Percentiles rank a stretch among this genome's conserved stretches.
phyloP scores from a whole-genome alignment of 306 rosid genomes.

The Canavalia ensiformis region DNA sequence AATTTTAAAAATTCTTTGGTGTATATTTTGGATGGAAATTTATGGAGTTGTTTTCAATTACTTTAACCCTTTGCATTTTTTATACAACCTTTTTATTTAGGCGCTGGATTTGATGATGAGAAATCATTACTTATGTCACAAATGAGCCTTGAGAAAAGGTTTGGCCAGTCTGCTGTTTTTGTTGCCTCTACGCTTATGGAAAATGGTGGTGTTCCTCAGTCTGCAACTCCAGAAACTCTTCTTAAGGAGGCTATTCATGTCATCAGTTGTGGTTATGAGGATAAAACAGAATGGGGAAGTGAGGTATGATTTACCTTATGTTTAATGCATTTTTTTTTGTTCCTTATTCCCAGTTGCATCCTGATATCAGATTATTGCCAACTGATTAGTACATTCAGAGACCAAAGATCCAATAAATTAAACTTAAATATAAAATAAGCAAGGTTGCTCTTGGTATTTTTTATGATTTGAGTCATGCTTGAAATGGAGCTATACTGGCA shows the following conservation, averaged over 20 bases:
- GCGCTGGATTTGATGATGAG: slow-evolving; percentile 90
- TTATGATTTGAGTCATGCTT: too few relatives aligned
- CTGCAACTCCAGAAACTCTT: slow-evolving; percentile 92
- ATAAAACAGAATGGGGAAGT: slow-evolving; percentile 85
- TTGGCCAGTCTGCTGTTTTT: slow-evolving; percentile 89
- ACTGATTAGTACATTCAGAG: slow-evolving; percentile 3
- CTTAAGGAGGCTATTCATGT: slow-evolving; percentile 97
- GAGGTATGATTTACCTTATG: slow-evolving; percentile 62
- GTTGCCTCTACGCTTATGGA: slow-evolving; percentile 97
- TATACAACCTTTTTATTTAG: slow-evolving; percentile 48
- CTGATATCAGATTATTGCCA: background rate
- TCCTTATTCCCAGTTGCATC: background rate
- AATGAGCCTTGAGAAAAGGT: slow-evolving; percentile 92
- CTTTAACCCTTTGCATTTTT: background rate
- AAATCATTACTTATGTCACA: slow-evolving; percentile 86
- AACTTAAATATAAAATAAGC: background rate
- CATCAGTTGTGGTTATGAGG: slow-evolving; percentile 94
- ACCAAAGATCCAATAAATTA: slow-evolving; percentile 4
- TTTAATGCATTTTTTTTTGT: slow-evolving; percentile 23
- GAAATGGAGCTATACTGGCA: too few relatives aligned
- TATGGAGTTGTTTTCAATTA: slow-evolving; percentile 31
- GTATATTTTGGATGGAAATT: background rate
- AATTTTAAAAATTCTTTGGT: background rate
- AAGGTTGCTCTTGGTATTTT: too few relatives aligned
- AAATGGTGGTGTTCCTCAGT: slow-evolving; percentile 95